Conservation (phyloP, 2,329 filamentous ascomycete genomes). For the Beauveria scarabaeidicola region DNA sequence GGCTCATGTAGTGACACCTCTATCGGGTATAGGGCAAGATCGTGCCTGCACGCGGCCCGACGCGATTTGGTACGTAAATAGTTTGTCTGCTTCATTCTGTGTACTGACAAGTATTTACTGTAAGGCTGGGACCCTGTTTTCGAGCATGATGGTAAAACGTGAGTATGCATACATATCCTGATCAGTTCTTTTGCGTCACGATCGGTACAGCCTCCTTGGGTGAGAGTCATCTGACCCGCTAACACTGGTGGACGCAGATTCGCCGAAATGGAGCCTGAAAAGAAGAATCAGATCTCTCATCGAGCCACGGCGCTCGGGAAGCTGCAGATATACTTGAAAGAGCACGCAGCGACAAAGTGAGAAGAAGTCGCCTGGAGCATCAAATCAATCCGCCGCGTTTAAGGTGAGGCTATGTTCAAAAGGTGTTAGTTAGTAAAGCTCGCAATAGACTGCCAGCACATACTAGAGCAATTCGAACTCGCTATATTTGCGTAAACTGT, state of each 20-base stretch:
- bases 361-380: background rate
- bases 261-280: conserved; percentile 84
- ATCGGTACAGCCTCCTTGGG: background rate
- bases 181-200: background rate
- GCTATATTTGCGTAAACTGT: conserved; percentile 60
- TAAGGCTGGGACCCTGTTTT: conserved; percentile 94
- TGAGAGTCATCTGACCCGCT: background rate
- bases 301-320: conserved; percentile 80
- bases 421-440: background rate
- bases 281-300: conserved; percentile 91
- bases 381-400: background rate
- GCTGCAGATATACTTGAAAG: conserved; percentile 70
- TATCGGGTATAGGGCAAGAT: conserved; percentile 53
- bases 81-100: background rate
- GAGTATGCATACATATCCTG: conserved; percentile 21
- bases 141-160: conserved; percentile 83
- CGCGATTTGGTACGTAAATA: conserved; percentile 63
- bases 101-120: background rate
- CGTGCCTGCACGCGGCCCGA: conserved; percentile 71
- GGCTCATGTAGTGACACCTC: background rate
- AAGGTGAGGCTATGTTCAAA: background rate
- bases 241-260: conserved; percentile 40
- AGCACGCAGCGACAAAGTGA: conserved; percentile 17
- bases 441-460: conserved; percentile 19
- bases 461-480: conserved; percentile 76